Evolutionary conservation across 805 yeast species (phyloP).

Genomic region (Yarrowia alimentaria): DNA sequence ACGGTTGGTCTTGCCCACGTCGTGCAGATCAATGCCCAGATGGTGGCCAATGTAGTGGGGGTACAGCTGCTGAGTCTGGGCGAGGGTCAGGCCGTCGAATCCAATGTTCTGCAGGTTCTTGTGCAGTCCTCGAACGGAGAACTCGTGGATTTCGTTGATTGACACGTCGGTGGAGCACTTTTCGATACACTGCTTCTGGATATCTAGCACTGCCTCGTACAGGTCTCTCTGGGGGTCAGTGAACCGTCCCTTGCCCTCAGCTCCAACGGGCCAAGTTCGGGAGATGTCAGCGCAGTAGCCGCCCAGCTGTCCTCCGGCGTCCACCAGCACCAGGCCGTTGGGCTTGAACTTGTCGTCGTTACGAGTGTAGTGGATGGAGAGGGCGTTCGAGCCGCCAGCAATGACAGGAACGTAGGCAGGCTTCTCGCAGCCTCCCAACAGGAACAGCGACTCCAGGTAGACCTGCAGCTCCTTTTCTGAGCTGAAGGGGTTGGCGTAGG

Average conservation of each 20-base stretch:
- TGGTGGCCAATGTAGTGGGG: slow-evolving; percentile 98
- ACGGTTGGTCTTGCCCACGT: slow-evolving; percentile 46
- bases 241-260: slow-evolving; percentile 54
- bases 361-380: slow-evolving; percentile 90
- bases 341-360: slow-evolving; percentile 78
- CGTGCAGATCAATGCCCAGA: slow-evolving; percentile 77
- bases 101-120: slow-evolving; percentile 73
- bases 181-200: slow-evolving; percentile 73
- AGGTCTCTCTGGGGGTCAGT: slow-evolving; percentile 76
- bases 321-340: slow-evolving; percentile 85
- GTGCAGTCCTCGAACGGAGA: slow-evolving; percentile 58
- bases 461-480: slow-evolving; percentile 79
- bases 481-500: slow-evolving; percentile 58
- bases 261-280: slow-evolving; percentile 83
- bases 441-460: slow-evolving; percentile 76
- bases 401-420: slow-evolving; percentile 94
- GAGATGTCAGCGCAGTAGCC: slow-evolving; percentile 96
- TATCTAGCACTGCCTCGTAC: slow-evolving; percentile 83
- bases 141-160: slow-evolving; percentile 71
- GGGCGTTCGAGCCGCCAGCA: slow-evolving; percentile 87
- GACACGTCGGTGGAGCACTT: slow-evolving; percentile 60
- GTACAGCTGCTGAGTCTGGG: slow-evolving; percentile 50
- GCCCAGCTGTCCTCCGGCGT: slow-evolving; percentile 91
- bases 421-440: slow-evolving; percentile 83
- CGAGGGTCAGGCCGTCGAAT: slow-evolving; percentile 43